Conservation (phyloP, 1,284 basidiomycete genomes). For the Pholiota adiposa region DNA sequence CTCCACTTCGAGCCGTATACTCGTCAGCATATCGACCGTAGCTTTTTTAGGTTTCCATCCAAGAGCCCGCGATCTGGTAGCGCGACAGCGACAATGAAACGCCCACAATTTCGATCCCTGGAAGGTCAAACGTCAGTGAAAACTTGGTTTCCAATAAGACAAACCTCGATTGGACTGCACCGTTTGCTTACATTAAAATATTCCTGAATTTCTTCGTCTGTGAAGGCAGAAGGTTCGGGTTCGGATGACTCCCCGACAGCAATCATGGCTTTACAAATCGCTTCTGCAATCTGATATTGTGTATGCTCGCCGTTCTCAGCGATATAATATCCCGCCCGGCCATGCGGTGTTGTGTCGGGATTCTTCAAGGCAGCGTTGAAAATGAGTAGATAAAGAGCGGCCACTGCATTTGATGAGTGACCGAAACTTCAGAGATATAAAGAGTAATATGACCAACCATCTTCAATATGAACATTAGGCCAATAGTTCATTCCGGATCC, state of each 20-base stretch:
- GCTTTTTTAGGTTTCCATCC: slow-evolving; percentile 59
- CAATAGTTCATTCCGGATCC: slow-evolving; percentile 51
- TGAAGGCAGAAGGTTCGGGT: slow-evolving; percentile 38
- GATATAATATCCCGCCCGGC: slow-evolving; percentile 55
- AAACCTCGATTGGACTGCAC: no score
- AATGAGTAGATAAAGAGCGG: slow-evolving; percentile 44
- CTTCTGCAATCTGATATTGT: slow-evolving; percentile 31
- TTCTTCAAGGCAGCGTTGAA: slow-evolving; percentile 43
- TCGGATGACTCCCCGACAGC: slow-evolving; percentile 29
- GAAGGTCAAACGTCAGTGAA: no score
- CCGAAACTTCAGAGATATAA: neutral
- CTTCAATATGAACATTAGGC: slow-evolving; percentile 51
- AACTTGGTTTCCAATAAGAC: no score
- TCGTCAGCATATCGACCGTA: slow-evolving; percentile 48
- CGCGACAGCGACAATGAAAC: slow-evolving; percentile 53
- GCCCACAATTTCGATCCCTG: slow-evolving; percentile 48
- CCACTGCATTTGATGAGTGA: slow-evolving; percentile 26
- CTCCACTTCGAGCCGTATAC: slow-evolving; percentile 44
- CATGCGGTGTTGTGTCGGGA: slow-evolving; percentile 37
- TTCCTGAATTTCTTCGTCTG: slow-evolving; percentile 36
- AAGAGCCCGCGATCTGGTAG: slow-evolving; percentile 50
- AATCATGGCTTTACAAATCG: slow-evolving; percentile 31
- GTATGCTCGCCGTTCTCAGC: slow-evolving; percentile 51
- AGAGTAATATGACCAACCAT: slow-evolving; percentile 34
- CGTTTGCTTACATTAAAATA: slow-evolving; percentile 33